A percentile compares a stretch with the other conserved stretches of the same genome.
These are phyloP conservation scores for Cryphonectria parasitica DNA, from an alignment of 2,329 filamentous ascomycete species.

Conservation along the genomic window DNA sequence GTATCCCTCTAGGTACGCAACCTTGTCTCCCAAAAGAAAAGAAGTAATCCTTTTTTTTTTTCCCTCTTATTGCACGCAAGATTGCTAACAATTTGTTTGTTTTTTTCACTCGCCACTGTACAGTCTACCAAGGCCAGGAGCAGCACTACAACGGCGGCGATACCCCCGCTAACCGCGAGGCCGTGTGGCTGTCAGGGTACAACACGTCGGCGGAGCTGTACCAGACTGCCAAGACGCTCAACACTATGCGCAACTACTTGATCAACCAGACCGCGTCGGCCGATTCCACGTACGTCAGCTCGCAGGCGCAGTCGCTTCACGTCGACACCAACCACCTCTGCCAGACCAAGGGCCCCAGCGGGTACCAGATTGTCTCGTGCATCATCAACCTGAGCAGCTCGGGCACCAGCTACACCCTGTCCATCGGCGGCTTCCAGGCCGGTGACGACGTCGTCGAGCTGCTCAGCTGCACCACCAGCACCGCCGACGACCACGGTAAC, in stretches of 20 bases:
- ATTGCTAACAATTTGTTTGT: constrained; percentile 15
- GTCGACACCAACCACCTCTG: constrained; percentile 46
- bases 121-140: constrained; percentile 63
- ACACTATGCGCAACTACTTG: constrained; percentile 53
- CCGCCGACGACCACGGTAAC: constrained; percentile 26
- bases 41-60: too few relatives aligned
- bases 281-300: constrained; percentile 44
- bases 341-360: constrained; percentile 47
- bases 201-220: constrained; percentile 49
- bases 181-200: constrained; percentile 53
- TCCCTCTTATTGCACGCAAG: background rate
- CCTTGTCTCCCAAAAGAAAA: background rate
- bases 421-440: constrained; percentile 38
- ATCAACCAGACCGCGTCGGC: constrained; percentile 47
- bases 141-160: constrained; percentile 52
- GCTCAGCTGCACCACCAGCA: constrained; percentile 33
- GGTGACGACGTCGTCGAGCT: constrained; percentile 32
- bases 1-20: constrained; percentile 47
- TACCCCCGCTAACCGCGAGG: constrained; percentile 53
- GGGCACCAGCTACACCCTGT: constrained; percentile 33
- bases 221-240: constrained; percentile 49
- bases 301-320: constrained; percentile 41
- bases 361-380: constrained; percentile 43
- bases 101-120: constrained; percentile 35
- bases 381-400: constrained; percentile 45